Conservation (phyloP, 2,329 filamentous ascomycete species). For the Phialophora tarda region DNA sequence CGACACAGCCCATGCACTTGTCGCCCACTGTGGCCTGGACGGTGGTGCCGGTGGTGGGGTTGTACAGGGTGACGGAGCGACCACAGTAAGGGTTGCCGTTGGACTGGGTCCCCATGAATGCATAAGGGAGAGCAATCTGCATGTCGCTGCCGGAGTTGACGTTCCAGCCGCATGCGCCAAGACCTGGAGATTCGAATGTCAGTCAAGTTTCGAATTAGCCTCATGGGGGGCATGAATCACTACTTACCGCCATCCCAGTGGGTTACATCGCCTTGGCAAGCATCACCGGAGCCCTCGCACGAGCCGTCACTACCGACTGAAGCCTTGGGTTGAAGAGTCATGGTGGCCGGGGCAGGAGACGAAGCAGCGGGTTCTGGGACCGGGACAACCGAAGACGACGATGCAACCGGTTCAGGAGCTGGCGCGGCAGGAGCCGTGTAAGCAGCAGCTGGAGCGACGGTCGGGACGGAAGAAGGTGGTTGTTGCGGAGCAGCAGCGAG, state of each 20-base stretch:
- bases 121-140: conserved; percentile 71
- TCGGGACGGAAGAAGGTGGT: conserved; percentile 18
- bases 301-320: conserved; percentile 34
- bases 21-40: conserved; percentile 68
- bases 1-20: conserved; percentile 74
- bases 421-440: conserved; percentile 37
- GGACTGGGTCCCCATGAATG: conserved; percentile 67
- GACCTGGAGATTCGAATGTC: conserved; percentile 30
- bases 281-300: conserved; percentile 44
- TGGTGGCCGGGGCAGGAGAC: conserved; percentile 10
- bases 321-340: conserved; percentile 19
- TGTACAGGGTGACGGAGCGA: conserved; percentile 68
- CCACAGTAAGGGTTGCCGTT: conserved; percentile 75
- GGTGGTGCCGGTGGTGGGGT: conserved; percentile 58
- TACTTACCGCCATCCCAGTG: conserved; percentile 69
- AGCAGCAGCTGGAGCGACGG: conserved; percentile 19
- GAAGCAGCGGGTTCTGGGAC: conserved; percentile 2
- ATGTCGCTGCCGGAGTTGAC: conserved; percentile 62
- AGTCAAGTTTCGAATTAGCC: neutral
- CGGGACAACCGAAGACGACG: conserved; percentile 18
- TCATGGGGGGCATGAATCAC: neutral
- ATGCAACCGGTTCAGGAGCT: conserved; percentile 38
- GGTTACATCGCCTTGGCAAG: conserved; percentile 69
- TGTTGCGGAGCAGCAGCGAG: conserved; percentile 24
- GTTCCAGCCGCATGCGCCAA: conserved; percentile 71